Evolutionary conservation across 305 asterid genomes (phyloP), one percentile per base, ranked within the genome.

Genomic region (Withania somnifera): DNA sequence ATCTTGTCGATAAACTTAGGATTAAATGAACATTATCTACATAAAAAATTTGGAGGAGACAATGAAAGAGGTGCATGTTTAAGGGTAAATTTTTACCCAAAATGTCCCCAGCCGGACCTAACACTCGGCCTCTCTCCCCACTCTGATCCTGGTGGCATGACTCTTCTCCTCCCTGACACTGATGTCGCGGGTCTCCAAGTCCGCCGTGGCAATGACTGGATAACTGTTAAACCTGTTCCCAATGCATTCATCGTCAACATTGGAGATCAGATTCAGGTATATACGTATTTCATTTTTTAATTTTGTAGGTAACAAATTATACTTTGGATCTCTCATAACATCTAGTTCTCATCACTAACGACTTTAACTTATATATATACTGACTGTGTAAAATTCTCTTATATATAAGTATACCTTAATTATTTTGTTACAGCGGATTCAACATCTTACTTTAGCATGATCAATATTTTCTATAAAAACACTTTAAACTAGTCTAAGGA

Each of bases 91-190:
- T 93, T 87, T 82, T 95, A 93, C 90, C 98, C 98, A 20, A 92
- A 89, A 84, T 95, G 98, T 86, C 98, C 98, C 47, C 97, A 95
- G 63, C 98, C 98, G 13, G 97, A 91, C 60, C 93, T 92, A 26
- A 90, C 98, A 0, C 83, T 93, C 10, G 98, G 98, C 24, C 89
- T 95, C 45, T 90, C 98, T 0, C 54, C 98, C 19, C 98, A 95
- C 71, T 92, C 98, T 2, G 98, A 95, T 63, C 97, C 97, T 6
- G 98, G 97, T 13, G 97, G 94, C 3, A 80, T 95, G 83, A 93
- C 98, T 80, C 84, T 93, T 53, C 91, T 95, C 68, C 91, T 85
- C 88, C 91, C 98, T 5, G 98, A 95, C 14, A 88, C 85, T 4
- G 82, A 91, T 13, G 97, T 95, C 3, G 50, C 90, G 10, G 97